phyloP scores from a whole-genome alignment of 2,329 filamentous ascomycete genomes.

The Parastagonospora nodorum region DNA sequence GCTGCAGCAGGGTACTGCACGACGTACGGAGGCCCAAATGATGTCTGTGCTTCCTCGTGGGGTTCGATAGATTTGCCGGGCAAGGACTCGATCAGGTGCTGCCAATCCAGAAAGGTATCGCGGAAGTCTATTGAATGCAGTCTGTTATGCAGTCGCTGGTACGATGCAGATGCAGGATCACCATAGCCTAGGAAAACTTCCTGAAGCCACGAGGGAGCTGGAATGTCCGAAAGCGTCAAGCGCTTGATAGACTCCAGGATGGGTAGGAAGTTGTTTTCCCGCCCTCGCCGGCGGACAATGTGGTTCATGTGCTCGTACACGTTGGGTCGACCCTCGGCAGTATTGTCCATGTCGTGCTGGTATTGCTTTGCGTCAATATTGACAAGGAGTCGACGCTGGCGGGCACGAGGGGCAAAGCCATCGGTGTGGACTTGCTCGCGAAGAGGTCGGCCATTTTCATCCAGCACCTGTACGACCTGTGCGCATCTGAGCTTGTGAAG shows the following conservation, averaged over 20 bases:
- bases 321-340: conserved; percentile 70
- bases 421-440: conserved; percentile 69
- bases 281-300: conserved; percentile 77
- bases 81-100: conserved; percentile 87
- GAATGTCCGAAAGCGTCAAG: conserved; percentile 81
- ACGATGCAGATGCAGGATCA: conserved; percentile 84
- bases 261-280: conserved; percentile 97
- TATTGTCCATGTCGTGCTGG: conserved; percentile 72
- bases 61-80: conserved; percentile 87
- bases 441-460: conserved; percentile 79
- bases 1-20: conserved; percentile 63
- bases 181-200: conserved; percentile 98
- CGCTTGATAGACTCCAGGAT: conserved; percentile 90
- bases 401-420: conserved; percentile 62
- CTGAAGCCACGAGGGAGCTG: conserved; percentile 88
- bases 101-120: conserved; percentile 95
- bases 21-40: conserved; percentile 86
- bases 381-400: conserved; percentile 73
- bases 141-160: conserved; percentile 79
- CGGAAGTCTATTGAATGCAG: conserved; percentile 83
- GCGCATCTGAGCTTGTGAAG: conserved; percentile 77
- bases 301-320: conserved; percentile 86
- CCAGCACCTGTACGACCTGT: conserved; percentile 82
- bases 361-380: conserved; percentile 81
- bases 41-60: conserved; percentile 69